Evolutionary conservation across 495 filamentous ascomycete genomes (phyloP).

Genomic region (Daldinia decipiens): DNA sequence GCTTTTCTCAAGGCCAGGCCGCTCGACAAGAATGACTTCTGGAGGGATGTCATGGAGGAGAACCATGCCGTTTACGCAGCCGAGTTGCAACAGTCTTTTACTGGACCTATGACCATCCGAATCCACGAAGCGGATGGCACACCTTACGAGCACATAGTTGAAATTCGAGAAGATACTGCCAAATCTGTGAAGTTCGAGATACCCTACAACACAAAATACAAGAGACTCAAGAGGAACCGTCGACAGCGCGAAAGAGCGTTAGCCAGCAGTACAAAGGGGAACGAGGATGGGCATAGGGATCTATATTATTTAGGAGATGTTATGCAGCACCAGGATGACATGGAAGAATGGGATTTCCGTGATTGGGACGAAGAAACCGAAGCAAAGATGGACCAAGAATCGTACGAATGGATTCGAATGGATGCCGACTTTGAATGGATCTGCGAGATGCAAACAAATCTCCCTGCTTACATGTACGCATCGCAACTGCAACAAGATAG

Average conservation of each 20-base stretch:
- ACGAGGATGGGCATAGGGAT: slow-evolving; percentile 83
- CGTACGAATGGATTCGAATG: slow-evolving; percentile 98
- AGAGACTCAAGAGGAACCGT: slow-evolving; percentile 91
- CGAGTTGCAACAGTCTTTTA: slow-evolving; percentile 79
- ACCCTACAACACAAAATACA: slow-evolving; percentile 99
- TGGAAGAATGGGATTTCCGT: slow-evolving; percentile 80
- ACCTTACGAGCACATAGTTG: slow-evolving; percentile 97
- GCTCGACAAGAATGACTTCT: slow-evolving; percentile 73
- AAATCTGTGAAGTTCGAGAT: slow-evolving; percentile 78
- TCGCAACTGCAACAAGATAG: slow-evolving; percentile 97
- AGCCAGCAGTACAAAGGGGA: slow-evolving; percentile 63
- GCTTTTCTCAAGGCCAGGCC: slow-evolving; percentile 49
- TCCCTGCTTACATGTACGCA: slow-evolving; percentile 96
- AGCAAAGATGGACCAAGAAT: slow-evolving; percentile 90
- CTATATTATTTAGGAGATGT: slow-evolving; percentile 95
- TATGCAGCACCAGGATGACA: slow-evolving; percentile 81
- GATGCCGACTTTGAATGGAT: slow-evolving; percentile 99
- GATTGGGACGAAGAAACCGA: slow-evolving; percentile 92
- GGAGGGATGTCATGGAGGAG: slow-evolving; percentile 84
- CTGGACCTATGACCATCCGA: slow-evolving; percentile 94
- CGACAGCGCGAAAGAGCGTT: slow-evolving; percentile 83
- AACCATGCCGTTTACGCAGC: slow-evolving; percentile 74
- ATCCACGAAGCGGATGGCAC: slow-evolving; percentile 99
- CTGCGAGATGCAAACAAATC: slow-evolving; percentile 74
- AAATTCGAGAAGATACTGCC: slow-evolving; percentile 84